phyloP scores from a whole-genome alignment of 345 rosid species.

The Eucalyptus marginata region DNA sequence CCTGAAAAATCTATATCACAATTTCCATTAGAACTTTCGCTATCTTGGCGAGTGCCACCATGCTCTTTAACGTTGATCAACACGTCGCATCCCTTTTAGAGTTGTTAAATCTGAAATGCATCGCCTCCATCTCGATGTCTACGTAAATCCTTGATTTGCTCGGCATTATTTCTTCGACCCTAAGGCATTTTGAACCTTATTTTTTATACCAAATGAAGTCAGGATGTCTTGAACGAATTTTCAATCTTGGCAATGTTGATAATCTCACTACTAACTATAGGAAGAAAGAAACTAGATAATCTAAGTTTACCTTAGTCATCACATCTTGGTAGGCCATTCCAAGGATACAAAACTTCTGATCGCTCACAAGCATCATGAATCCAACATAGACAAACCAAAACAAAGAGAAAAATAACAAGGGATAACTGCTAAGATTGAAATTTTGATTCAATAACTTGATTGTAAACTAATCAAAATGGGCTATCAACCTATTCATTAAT shows the following conservation, averaged over 20 bases:
- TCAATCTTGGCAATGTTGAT: neutral
- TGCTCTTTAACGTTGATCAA: neutral
- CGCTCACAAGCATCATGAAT: neutral
- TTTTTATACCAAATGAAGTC: neutral
- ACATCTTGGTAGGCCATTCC: neutral
- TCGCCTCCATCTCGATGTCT: neutral
- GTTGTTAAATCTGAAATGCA: neutral
- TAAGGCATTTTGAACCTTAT: neutral
- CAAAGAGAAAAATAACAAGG: neutral
- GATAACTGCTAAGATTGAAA: neutral
- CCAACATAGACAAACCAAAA: neutral
- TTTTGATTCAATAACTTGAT: neutral
- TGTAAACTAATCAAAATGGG: neutral
- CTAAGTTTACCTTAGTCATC: neutral
- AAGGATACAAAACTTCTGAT: neutral
- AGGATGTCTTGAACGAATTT: neutral
- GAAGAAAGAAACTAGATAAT: neutral
- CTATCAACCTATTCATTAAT: too few relatives aligned
- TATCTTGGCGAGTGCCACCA: neutral
- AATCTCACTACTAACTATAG: neutral
- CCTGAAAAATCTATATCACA: neutral
- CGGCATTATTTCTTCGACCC: neutral
- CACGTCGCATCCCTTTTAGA: rapidly evolving
- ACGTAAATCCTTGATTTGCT: neutral
- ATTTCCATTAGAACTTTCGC: neutral